Base-by-base conservation (phyloP, 2,329 filamentous ascomycete species). In the Nothomitra cinnamomea region DNA sequence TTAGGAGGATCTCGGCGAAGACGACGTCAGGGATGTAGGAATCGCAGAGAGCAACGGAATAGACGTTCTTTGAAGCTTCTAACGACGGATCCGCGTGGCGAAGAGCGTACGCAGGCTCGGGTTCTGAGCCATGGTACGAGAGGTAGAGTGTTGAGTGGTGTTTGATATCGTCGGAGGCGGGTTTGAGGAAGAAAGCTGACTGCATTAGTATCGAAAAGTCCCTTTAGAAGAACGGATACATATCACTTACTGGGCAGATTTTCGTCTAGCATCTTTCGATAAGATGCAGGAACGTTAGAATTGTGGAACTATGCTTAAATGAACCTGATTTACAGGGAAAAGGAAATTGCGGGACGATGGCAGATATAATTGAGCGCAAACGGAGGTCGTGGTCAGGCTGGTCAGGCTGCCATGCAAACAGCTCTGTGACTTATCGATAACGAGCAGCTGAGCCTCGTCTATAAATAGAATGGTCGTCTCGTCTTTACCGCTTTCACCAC, bases 1-100 rank as follows among this genome's bases (percentile, higher is more conserved):
- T 77, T 54, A 94, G 79, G 17, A 90, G 72, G 21, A 95, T 85
- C 65, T 96, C 90, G 57, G 80, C 92, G 62, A 84, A 96, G 55
- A 96, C 73, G 54, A 96, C 79, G 28, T 87, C 85, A 1, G 83
- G 77, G 59, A 83, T 82, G 67, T 82, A 82, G 22, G 87, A 82
- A 64, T 96, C 90, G 66, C 85, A 85, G 1, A 96, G 75, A 40
- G 86, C 90, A 56, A 85, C 78, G 41, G 85, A 89, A 67, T 95
- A 98, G 66, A 84, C 85, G 69, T 90, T 92, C 63, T 77, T 82
- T 24, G 87, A 81, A 10, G 74, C 72, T 42, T 82, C 77, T 6
- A 79, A 70, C n/a, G 78, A 66, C 1, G 88, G 85, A 62, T 92
- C 81, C 56, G 82, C 77, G 58, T 85, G 82, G 60, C 83, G 81